Evolutionary conservation across 176 grass and related monocot species (phyloP).

Genomic region (Avena atlantica): DNA sequence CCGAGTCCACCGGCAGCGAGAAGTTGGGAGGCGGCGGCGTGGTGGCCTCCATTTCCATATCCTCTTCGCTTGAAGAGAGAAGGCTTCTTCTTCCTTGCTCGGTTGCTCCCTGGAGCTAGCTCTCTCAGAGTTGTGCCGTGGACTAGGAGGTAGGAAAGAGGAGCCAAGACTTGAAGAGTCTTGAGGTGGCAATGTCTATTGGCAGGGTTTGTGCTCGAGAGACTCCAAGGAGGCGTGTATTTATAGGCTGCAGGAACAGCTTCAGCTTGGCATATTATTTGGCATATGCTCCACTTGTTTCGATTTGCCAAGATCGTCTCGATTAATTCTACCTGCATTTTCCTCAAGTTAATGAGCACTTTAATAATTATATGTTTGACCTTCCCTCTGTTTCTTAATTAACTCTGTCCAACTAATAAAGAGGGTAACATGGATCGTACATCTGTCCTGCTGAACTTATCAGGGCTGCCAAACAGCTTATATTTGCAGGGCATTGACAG

Average conservation of each 20-base stretch:
- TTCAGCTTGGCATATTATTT: constrained; percentile 5
- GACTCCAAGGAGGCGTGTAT: neutral
- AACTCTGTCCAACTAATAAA: neutral
- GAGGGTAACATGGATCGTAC: neutral
- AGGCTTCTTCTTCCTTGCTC: neutral
- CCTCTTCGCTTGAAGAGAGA: neutral
- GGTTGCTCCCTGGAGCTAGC: neutral
- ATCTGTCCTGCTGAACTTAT: neutral
- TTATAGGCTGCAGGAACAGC: neutral
- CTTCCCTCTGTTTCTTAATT: neutral
- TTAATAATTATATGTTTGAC: constrained; percentile 10
- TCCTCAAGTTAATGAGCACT: neutral
- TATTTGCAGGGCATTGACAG: neutral
- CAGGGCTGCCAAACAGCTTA: neutral
- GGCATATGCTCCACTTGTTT: neutral
- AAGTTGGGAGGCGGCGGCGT: neutral
- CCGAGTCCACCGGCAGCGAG: neutral
- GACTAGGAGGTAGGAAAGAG: too few relatives aligned
- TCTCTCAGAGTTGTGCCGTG: neutral
- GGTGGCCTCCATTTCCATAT: neutral
- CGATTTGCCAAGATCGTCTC: neutral
- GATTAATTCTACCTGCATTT: neutral
- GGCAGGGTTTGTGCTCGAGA: neutral
- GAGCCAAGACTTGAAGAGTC: neutral
- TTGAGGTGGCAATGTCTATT: neutral